Base-by-base conservation (phyloP, 2,329 filamentous ascomycete species). In the Stachybotrys echinatus region DNA sequence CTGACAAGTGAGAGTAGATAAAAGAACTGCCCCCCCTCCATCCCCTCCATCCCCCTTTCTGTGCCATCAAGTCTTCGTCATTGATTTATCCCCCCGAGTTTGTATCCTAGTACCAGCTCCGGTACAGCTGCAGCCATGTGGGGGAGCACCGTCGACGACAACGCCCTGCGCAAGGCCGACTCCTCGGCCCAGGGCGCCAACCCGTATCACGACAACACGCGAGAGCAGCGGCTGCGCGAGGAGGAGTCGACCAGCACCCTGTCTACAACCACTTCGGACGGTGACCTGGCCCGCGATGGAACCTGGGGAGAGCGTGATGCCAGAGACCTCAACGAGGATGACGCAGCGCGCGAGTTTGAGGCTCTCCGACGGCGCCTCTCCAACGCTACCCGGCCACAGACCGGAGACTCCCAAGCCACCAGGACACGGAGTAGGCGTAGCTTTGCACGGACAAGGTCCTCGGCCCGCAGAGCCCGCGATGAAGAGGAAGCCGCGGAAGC, bases 221-320 rank as follows among this genome's bases (percentile, higher is more conserved):
- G 44, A 4, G 45, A 50, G 20, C 12, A 49, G 39, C 45, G 10
- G 21, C 21, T 27, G n/a, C 23, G 21, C 17, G 20, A 18, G 14
- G 40, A n/a, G n/a, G 40, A 43, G 6, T 19, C 19, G 40, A 43
- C 19, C 40, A 19, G 40, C 14, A 34, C 27, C 27, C 10, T 37
- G 8, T 37, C 43, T 22, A 53, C 55, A 37, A 58, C 48, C 50
- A 56, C 58, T 40, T 49, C 57, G 19, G 54, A 57, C 19, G 48
- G 55, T 48, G 57, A 58, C 55, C 51, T 49, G n/a, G 40, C 45
- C 48, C 10, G 58, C 62, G 18, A n/a, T n/a, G 65, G 65, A 5
- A 66, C 64, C 14, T 72, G 69, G 69, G 69, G 69, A 6, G 69
- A 71, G 48, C 63, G 63, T 3, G 63, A 65, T 43, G 65, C 62